Evolutionary conservation across 2,329 filamentous ascomycete species (phyloP), one percentile per base, ranked within the genome.

Genomic region (Xylaria sp.): DNA sequence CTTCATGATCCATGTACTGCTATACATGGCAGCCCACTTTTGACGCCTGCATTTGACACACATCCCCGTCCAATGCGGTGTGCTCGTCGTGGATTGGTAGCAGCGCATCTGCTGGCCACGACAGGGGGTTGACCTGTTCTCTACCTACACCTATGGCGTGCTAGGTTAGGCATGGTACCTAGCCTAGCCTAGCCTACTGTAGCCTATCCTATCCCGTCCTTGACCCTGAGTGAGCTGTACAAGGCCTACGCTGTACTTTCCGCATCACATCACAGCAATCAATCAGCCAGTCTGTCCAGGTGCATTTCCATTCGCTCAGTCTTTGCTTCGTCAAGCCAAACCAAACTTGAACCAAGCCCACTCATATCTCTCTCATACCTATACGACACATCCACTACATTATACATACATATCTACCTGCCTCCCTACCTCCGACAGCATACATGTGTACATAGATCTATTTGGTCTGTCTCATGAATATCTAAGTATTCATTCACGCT

Each of bases 41-140:
- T 44, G 55, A 58, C 61, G 52, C 52, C 52, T 37, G 28, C 52
- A n/a, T 37, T 55, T 55, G 56, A 61, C 66, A 62, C 62, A 64
- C 48, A 39, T 63, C 66, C 67, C 57, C 56, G 61, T 72, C 62
- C 34, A 23, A 60, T 67, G 71, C 55, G 59, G 66, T 67, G 64
- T 69, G 60, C 61, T 46, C 48, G 46, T 46, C 34, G 28, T 23
- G 67, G 64, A 67, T 71, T 71, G 71, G 66, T 46, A 48, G 48
- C 59, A 55, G 54, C 44, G 41, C 63, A 55, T 71, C 69, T 71
- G 71, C 66, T 73, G 69, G 71, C 71, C 69, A 67, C 69, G 69
- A 69, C 67, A 65, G 54, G 67, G 66, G 69, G 62, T 41, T 15
- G 46, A n/a, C 18, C 41, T n/a, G 41, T n/a, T 23, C 44, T 34